Conservation (phyloP, 2,329 filamentous ascomycete species). For the Hortaea werneckii region DNA sequence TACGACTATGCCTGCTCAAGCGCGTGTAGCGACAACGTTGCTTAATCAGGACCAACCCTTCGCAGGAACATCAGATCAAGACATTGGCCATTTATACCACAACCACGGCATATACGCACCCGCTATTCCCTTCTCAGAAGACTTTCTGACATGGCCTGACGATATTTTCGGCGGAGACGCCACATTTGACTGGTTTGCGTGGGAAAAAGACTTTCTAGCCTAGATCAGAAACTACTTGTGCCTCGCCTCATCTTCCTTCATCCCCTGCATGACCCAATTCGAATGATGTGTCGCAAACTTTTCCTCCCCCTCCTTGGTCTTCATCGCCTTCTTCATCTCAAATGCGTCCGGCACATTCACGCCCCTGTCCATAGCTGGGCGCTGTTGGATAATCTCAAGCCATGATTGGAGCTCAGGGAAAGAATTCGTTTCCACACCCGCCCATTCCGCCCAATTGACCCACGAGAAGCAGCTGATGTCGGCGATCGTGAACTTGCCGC, state of each 20-base stretch:
- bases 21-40: no score
- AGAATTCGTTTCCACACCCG: constrained; percentile 21
- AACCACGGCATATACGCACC: no score
- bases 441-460: constrained; percentile 36
- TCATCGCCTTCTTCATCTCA: constrained; percentile 29
- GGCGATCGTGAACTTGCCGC: constrained; percentile 38
- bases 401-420: constrained; percentile 24
- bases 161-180: constrained; percentile 1
- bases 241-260: constrained; percentile 30
- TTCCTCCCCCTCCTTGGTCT: constrained; percentile 28
- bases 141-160: background rate
- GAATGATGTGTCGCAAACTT: constrained; percentile 28
- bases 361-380: constrained; percentile 24
- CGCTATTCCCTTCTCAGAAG: background rate
- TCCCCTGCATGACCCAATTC: constrained; percentile 29
- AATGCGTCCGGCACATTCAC: constrained; percentile 28
- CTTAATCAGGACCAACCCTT: no score
- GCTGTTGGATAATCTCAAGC: constrained; percentile 24
- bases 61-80: no score
- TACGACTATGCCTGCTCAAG: no score
- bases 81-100: no score
- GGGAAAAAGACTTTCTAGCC: constrained; percentile 1
- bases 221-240: constrained; percentile 10
- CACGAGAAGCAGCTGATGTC: constrained; percentile 39
- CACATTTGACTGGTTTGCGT: constrained; percentile 4